Conservation (phyloP, 2,329 filamentous ascomycete genomes). For the Phoma sp. region DNA sequence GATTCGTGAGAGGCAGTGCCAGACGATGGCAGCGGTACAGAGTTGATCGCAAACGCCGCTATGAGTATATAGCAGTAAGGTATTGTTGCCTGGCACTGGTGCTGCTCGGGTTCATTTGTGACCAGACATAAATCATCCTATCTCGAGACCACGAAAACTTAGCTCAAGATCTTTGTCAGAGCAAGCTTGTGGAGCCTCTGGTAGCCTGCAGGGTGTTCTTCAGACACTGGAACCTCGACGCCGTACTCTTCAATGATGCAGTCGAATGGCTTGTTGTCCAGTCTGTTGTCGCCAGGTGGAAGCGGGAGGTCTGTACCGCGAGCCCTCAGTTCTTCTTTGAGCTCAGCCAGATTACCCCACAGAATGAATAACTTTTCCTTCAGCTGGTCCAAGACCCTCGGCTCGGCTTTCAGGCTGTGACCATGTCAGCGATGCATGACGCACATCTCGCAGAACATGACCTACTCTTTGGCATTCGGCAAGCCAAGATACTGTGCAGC, state of each 20-base stretch:
- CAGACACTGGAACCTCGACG: conserved; percentile 20
- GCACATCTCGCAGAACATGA: conserved; percentile 6
- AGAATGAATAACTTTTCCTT: conserved; percentile 75
- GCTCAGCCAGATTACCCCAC: conserved; percentile 75
- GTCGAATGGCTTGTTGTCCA: conserved; percentile 53
- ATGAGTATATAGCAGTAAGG: too few relatives aligned
- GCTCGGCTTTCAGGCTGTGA: conserved; percentile 63
- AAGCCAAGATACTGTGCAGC: conserved; percentile 64
- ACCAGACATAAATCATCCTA: neutral
- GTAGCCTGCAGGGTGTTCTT: conserved; percentile 24
- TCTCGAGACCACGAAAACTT: neutral
- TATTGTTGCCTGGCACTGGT: too few relatives aligned
- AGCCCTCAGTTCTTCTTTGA: conserved; percentile 67
- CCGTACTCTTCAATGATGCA: conserved; percentile 36
- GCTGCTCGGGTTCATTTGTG: too few relatives aligned
- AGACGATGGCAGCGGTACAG: too few relatives aligned
- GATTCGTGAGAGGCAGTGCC: too few relatives aligned
- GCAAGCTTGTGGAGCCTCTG: conserved; percentile 34
- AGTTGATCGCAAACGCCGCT: too few relatives aligned
- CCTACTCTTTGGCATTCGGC: conserved; percentile 62
- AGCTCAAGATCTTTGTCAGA: conserved; percentile 25
- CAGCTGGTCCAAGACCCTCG: conserved; percentile 58
- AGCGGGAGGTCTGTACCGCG: conserved; percentile 31
- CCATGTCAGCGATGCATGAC: conserved; percentile 12
- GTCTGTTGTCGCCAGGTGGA: conserved; percentile 28